Conservation (phyloP, 345 rosid genomes). For the Gynandropsis gynandra region DNA sequence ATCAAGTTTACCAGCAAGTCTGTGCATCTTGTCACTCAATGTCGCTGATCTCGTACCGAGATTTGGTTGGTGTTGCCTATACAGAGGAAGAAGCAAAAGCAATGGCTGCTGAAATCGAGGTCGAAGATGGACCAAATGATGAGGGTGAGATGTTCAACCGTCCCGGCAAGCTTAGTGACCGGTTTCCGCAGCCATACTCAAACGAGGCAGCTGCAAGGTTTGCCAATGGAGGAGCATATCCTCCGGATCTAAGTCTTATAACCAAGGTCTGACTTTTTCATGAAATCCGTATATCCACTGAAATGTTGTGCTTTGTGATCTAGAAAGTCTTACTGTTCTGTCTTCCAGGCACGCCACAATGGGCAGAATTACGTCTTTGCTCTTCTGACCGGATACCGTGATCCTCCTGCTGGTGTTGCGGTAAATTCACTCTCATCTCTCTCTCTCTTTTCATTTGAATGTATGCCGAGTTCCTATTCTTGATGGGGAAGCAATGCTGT, state of each 20-base stretch:
- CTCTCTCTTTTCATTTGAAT: not conserved
- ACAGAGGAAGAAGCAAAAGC: conserved; percentile 98
- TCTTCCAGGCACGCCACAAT: conserved; percentile 90
- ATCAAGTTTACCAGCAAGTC: conserved; percentile 93
- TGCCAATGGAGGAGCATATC: conserved; percentile 99
- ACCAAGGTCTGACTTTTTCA: conserved; percentile 60
- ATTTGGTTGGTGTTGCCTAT: conserved; percentile 94
- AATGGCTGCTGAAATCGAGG: conserved; percentile 99
- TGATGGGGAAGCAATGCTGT: not conserved
- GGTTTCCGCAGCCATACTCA: conserved; percentile 81
- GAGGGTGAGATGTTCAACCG: conserved; percentile 99
- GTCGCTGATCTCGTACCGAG: conserved; percentile 91
- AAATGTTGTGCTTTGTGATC: conserved; percentile 3
- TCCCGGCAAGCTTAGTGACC: conserved; percentile 98
- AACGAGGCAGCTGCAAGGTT: conserved; percentile 97
- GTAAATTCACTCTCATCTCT: conserved; percentile 30
- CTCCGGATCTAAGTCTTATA: conserved; percentile 97
- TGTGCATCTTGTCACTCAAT: conserved; percentile 99
- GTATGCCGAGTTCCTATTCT: not conserved
- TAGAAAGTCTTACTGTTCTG: conserved; percentile 8
- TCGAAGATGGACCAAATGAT: conserved; percentile 96
- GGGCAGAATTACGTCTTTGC: conserved; percentile 97
- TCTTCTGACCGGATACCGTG: conserved; percentile 94
- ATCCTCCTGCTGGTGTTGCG: conserved; percentile 96
- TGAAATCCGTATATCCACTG: conserved; percentile 9